Conservation (phyloP, 2,329 filamentous ascomycete genomes). For the Beauveria australis region DNA sequence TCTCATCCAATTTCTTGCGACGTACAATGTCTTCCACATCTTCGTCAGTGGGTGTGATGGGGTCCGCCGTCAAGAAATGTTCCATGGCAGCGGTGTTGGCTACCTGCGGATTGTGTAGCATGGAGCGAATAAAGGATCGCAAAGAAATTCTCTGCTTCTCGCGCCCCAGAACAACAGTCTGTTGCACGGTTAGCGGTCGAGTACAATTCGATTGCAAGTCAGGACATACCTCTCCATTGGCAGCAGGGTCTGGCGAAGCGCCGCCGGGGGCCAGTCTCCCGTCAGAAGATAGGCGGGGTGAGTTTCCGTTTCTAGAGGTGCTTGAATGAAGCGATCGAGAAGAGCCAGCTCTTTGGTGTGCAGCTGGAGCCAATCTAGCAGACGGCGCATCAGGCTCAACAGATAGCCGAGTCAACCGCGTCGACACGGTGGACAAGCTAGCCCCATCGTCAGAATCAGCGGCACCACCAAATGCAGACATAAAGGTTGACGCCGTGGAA, state of each 20-base stretch:
- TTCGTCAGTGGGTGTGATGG: conserved; percentile 68
- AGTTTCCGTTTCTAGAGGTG: conserved; percentile 20
- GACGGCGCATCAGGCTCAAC: conserved; percentile 19
- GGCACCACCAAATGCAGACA: conserved; percentile 45
- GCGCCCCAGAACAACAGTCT: conserved; percentile 61
- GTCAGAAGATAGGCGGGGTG: conserved; percentile 25
- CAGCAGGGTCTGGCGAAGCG: conserved; percentile 16
- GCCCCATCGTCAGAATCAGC: conserved; percentile 72
- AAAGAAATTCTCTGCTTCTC: conserved; percentile 89
- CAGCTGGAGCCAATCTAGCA: conserved; percentile 18
- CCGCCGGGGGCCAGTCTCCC: conserved; percentile 21
- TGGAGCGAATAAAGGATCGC: conserved; percentile 77
- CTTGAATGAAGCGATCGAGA: conserved; percentile 23
- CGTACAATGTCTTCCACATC: conserved; percentile 74
- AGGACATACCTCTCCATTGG: conserved; percentile 17
- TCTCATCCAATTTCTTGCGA: conserved; percentile 76
- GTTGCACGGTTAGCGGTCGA: background rate
- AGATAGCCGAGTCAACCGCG: conserved; percentile 42
- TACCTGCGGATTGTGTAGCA: conserved; percentile 77
- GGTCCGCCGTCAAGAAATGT: conserved; percentile 71
- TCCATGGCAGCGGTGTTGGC: conserved; percentile 75
- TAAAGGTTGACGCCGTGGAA: conserved; percentile 52
- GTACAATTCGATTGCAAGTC: background rate
- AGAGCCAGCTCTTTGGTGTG: conserved; percentile 18
- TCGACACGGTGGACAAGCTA: conserved; percentile 75